phyloP scores from a whole-genome alignment of 2,329 filamentous ascomycete species.

The Phyllosticta ampelicida region DNA sequence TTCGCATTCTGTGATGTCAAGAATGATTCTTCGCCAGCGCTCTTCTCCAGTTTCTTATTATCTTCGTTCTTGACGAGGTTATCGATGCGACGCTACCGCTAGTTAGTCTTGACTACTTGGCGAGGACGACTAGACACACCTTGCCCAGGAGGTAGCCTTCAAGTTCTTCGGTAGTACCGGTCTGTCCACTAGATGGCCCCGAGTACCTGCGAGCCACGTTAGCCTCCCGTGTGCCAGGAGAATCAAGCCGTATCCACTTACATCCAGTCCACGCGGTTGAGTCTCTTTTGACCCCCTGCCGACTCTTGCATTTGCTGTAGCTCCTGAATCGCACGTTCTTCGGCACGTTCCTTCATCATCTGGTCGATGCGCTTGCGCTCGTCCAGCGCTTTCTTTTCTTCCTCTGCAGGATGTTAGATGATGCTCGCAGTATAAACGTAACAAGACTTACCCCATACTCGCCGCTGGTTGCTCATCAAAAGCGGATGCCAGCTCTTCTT shows the following conservation, averaged over 20 bases:
- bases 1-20: slow-evolving; percentile 59
- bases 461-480: slow-evolving; percentile 79
- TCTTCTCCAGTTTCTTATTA: slow-evolving; percentile 50
- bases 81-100: slow-evolving; percentile 59
- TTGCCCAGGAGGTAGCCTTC: slow-evolving; percentile 91
- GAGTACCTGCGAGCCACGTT: slow-evolving; percentile 45
- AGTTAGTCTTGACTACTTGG: neutral
- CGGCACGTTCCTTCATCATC: slow-evolving; percentile 82
- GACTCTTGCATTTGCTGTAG: slow-evolving; percentile 82
- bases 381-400: slow-evolving; percentile 83
- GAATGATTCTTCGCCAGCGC: slow-evolving; percentile 51
- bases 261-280: slow-evolving; percentile 94
- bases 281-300: slow-evolving; percentile 68
- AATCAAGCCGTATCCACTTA: neutral
- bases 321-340: slow-evolving; percentile 87
- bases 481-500: slow-evolving; percentile 90
- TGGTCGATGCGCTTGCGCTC: slow-evolving; percentile 92
- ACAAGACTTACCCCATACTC: slow-evolving; percentile 52
- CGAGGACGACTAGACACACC: slow-evolving; percentile 13
- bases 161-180: slow-evolving; percentile 62
- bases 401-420: slow-evolving; percentile 36
- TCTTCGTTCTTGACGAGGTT: slow-evolving; percentile 73
- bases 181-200: slow-evolving; percentile 67
- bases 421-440: no score
- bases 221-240: neutral